Base-by-base conservation (phyloP, 1,284 basidiomycete species). In the Cutaneotrichosporon mucoides region DNA sequence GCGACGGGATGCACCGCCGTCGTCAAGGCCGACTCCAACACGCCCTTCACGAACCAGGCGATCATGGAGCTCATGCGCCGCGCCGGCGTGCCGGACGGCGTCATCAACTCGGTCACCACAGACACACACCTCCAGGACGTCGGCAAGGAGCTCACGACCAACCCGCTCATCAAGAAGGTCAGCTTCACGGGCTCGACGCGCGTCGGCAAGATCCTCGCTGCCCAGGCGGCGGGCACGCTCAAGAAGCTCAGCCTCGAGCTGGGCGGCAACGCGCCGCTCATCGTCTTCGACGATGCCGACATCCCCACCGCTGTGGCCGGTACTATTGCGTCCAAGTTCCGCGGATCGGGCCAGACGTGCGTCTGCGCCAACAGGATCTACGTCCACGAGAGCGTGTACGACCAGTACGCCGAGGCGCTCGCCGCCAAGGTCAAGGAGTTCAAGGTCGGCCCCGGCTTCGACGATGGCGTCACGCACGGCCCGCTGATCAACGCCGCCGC, bases 1-100 rank as follows among this genome's bases (percentile, higher is more conserved):
- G 91, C 93, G 7, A 93, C 93, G 13, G 96, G 96, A 33, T 99
- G 96, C 77, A 98, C 95, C 0, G 84, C 87, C 1, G 94, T 99
- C 57, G 86, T 98, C 78, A 99, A 99, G 75, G 93, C 94, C 3
- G 88, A 96, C 2, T 85, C 93, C 1, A 95, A 99, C 79, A 94
- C 96, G 0, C 96, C 96, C 0, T 96, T 91, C 79, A 93, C 92
- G 41, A 87, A 88, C n/a, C 84, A 99, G 16, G 96, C 95, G 4
- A 69, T 77, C 53, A 69, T 75, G 63, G 75, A 77, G 88, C 84
- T 97, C 35, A 86, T 87, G 13, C 83, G 84, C 52, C 86, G 92
- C 59, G 95, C 94, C 10, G 95, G 94, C 46, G 82, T 99, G 51
- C 95, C 96, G 11, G 86, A 90, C 55, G 96, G 96, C 54, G 94